Conservation (phyloP, 2,329 filamentous ascomycete species). For the Colletotrichum truncatum region DNA sequence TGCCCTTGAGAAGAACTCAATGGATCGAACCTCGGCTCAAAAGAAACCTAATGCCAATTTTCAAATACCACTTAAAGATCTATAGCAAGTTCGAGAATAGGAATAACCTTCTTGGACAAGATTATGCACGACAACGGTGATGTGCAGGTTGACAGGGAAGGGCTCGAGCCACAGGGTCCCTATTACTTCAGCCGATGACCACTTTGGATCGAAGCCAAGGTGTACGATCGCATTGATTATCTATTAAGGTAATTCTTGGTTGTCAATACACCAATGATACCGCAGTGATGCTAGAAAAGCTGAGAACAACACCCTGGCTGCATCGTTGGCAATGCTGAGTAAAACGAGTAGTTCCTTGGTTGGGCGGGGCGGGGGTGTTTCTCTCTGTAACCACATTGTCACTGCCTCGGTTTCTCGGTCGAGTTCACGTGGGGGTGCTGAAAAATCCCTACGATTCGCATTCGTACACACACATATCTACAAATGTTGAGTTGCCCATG, state of each 20-base stretch:
- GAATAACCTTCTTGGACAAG: not conserved
- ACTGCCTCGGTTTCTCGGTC: conserved; percentile 12
- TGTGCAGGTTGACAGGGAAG: not conserved
- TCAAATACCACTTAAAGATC: not conserved
- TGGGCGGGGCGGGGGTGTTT: conserved; percentile 13
- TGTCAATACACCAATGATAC: not conserved
- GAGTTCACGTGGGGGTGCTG: conserved; percentile 3
- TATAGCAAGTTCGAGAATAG: not conserved
- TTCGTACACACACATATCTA: not conserved
- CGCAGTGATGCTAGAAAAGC: not conserved
- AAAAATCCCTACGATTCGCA: not conserved
- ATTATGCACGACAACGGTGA: conserved; percentile 1
- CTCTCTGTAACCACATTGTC: conserved; percentile 1
- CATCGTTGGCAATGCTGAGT: not conserved
- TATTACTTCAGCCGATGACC: not conserved
- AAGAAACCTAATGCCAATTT: not conserved
- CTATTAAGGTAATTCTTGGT: not conserved
- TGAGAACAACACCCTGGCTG: not conserved
- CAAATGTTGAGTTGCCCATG: not conserved
- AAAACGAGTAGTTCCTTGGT: not conserved
- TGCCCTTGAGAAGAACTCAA: not conserved
- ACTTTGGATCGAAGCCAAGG: not conserved
- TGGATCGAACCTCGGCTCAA: not conserved
- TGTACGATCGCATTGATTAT: not conserved
- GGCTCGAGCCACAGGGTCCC: not conserved